Percentiles rank a stretch among this genome's conserved stretches.
Conservation (phyloP, 768 basidiomycete genomes). For the Pholiota conissans region DNA sequence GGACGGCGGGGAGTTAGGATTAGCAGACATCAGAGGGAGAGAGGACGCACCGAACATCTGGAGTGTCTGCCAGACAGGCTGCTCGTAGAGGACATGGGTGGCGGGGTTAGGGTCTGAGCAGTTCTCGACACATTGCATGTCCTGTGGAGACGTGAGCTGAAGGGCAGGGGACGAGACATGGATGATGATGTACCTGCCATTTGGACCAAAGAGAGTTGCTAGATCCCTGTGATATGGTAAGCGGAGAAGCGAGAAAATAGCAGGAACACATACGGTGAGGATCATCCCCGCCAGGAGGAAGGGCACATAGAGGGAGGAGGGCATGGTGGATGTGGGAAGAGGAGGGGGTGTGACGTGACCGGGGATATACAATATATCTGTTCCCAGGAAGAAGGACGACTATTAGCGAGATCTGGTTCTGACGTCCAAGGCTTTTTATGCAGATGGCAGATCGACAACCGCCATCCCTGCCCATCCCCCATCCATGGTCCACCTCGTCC, state of each 20-base stretch:
- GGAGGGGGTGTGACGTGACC: conserved; percentile 11
- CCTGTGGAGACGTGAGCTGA: conserved; percentile 39
- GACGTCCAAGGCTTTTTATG: conserved; percentile 42
- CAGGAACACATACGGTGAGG: conserved; percentile 57
- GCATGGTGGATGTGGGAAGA: conserved; percentile 46
- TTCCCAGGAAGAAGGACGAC: conserved; percentile 33
- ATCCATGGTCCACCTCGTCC: conserved; percentile 67
- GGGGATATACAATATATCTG: conserved; percentile 6
- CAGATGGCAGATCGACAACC: conserved; percentile 33
- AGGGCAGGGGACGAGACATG: not conserved
- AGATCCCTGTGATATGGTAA: conserved; percentile 65
- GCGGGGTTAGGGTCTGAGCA: conserved; percentile 66
- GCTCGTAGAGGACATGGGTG: conserved; percentile 79
- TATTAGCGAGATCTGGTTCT: conserved; percentile 21
- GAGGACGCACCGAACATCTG: conserved; percentile 80
- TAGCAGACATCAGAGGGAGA: conserved; percentile 6
- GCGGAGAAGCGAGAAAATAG: not conserved
- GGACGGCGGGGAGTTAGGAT: conserved; percentile 27
- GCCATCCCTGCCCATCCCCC: conserved; percentile 25
- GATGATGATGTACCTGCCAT: conserved; percentile 59
- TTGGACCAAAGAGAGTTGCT: conserved; percentile 83
- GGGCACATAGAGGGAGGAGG: conserved; percentile 67
- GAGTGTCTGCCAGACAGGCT: conserved; percentile 91
- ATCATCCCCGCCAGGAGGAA: conserved; percentile 92
- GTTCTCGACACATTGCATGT: conserved; percentile 99